Evolutionary conservation across 345 rosid species (phyloP).

Genomic region (Alliaria petiolata): DNA sequence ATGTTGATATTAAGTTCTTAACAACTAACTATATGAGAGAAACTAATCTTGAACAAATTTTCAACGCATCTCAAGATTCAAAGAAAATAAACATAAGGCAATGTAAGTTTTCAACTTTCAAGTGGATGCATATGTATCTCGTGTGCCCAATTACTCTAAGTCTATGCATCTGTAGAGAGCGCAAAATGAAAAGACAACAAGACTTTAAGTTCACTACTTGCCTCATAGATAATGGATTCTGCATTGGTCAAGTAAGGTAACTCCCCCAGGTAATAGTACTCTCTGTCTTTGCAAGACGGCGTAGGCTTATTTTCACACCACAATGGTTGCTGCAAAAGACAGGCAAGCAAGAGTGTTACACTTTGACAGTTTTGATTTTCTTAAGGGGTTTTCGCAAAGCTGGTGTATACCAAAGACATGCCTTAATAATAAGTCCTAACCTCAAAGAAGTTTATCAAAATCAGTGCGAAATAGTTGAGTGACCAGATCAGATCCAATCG

Average conservation of each 20-base stretch:
- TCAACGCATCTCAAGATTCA: background rate
- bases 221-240: constrained; percentile 84
- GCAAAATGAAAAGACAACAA: background rate
- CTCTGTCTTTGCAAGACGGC: constrained; percentile 67
- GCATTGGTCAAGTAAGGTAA: constrained; percentile 73
- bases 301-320: constrained; percentile 58
- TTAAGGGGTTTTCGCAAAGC: background rate
- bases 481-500: constrained; percentile 74
- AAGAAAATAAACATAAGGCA: background rate
- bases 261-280: constrained; percentile 77
- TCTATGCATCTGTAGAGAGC: background rate
- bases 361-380: background rate
- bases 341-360: background rate
- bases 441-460: constrained; percentile 81
- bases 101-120: background rate
- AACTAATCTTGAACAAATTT: background rate
- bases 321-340: constrained; percentile 69
- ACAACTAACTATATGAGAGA: background rate
- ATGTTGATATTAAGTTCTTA: background rate
- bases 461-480: constrained; percentile 76
- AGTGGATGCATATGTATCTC: background rate
- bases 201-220: constrained; percentile 3
- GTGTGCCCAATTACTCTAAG: background rate
- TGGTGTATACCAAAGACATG: background rate
- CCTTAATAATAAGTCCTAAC: constrained; percentile 33